phyloP scores from a whole-genome alignment of 2,329 filamentous ascomycete genomes.

The Cladophialophora yegresii region DNA sequence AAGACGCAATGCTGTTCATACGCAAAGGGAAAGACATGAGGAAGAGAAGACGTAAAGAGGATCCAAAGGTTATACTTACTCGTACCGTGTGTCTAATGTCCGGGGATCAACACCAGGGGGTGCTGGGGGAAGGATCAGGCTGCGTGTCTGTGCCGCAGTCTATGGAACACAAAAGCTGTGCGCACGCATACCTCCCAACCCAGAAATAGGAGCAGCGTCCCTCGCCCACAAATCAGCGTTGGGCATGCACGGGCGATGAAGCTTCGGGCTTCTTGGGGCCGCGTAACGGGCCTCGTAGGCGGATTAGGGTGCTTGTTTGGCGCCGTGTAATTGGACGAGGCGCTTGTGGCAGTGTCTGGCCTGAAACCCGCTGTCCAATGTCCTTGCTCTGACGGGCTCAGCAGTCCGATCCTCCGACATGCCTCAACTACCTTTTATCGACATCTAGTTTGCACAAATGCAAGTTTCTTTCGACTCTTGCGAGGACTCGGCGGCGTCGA shows the following conservation, averaged over 20 bases:
- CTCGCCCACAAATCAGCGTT: neutral
- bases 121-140: neutral
- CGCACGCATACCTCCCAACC: neutral
- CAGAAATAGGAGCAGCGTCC: conserved; percentile 5
- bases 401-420: conserved; percentile 3
- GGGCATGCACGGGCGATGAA: conserved; percentile 2
- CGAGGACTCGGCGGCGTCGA: neutral
- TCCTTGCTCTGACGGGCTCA: conserved; percentile 2
- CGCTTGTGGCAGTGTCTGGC: neutral
- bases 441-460: neutral
- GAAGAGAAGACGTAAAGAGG: neutral
- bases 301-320: neutral
- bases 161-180: conserved; percentile 1
- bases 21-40: neutral
- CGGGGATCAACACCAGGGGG: conserved; percentile 4
- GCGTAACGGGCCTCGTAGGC: conserved; percentile 2
- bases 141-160: conserved; percentile 1
- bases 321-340: neutral
- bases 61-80: neutral
- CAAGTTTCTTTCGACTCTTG: no score
- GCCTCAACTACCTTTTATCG: neutral
- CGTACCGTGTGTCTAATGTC: neutral
- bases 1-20: neutral
- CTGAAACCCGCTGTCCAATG: conserved; percentile 2
- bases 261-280: conserved; percentile 1